Conservation (phyloP, 1,284 basidiomycete species). For the Cryptococcus sp. region DNA sequence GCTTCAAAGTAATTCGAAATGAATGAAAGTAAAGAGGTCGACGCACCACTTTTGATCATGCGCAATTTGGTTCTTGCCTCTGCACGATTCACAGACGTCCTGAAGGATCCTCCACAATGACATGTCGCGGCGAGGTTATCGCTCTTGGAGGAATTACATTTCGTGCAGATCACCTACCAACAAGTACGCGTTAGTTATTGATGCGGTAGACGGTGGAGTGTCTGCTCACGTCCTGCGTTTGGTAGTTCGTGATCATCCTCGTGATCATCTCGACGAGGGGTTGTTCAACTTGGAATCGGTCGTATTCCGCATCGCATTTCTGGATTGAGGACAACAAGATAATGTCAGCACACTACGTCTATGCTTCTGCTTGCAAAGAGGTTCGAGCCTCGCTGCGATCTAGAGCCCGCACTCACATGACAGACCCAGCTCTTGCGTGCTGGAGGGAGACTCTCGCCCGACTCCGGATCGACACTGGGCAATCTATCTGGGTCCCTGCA, state of each 20-base stretch:
- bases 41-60: slow-evolving; percentile 66
- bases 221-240: slow-evolving; percentile 78
- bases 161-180: slow-evolving; percentile 61
- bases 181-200: background rate
- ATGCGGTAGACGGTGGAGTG: no score
- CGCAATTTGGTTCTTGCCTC: slow-evolving; percentile 70
- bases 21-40: no score
- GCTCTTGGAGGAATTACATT: slow-evolving; percentile 84
- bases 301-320: slow-evolving; percentile 83
- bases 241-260: slow-evolving; percentile 70
- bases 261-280: slow-evolving; percentile 77
- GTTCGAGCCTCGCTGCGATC: background rate
- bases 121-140: slow-evolving; percentile 85
- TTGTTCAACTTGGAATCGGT: slow-evolving; percentile 80
- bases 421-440: slow-evolving; percentile 53
- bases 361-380: no score
- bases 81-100: slow-evolving; percentile 67
- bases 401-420: slow-evolving; percentile 34
- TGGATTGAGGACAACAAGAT: slow-evolving; percentile 20
- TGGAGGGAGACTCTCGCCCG: slow-evolving; percentile 47
- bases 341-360: background rate
- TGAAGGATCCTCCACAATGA: slow-evolving; percentile 81
- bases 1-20: no score
- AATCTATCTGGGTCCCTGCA: slow-evolving; percentile 89
- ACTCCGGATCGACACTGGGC: slow-evolving; percentile 54